Evolutionary conservation across 2,329 filamentous ascomycete genomes (phyloP).

Genomic region (Macrophomina tecta): DNA sequence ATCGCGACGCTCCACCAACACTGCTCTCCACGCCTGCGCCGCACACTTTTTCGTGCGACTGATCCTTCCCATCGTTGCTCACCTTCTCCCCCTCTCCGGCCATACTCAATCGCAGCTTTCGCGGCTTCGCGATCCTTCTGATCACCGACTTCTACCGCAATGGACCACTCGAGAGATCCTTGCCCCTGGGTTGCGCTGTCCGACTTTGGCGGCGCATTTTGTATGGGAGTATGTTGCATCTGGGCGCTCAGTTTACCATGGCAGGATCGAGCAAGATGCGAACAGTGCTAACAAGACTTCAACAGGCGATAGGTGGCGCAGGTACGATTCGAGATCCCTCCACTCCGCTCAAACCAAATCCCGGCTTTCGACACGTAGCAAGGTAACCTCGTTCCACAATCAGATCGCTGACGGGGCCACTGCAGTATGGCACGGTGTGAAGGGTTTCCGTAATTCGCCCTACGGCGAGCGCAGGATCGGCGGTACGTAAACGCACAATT

Average conservation of each 20-base stretch:
- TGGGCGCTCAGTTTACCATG: neutral
- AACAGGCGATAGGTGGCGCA: constrained; percentile 50
- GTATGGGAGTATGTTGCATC: constrained; percentile 79
- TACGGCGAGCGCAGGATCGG: constrained; percentile 96
- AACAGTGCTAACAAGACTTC: constrained; percentile 22
- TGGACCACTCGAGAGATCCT: constrained; percentile 97
- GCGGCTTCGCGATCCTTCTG: neutral
- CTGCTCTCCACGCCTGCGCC: neutral
- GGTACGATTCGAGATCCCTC: constrained; percentile 30
- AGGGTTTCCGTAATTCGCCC: constrained; percentile 70
- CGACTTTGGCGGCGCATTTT: constrained; percentile 96
- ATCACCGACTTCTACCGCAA: constrained; percentile 44
- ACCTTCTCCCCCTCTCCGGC: neutral
- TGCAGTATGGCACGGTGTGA: constrained; percentile 95
- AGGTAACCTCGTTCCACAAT: constrained; percentile 23
- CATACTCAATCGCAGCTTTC: constrained; percentile 15
- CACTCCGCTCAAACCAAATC: constrained; percentile 15
- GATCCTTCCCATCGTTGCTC: neutral
- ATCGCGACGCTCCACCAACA: constrained; percentile 15
- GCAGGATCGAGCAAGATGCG: neutral
- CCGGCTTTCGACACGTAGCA: constrained; percentile 31
- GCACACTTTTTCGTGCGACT: neutral
- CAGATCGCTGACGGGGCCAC: constrained; percentile 38
- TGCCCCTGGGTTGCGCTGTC: constrained; percentile 96
- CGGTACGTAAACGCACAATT: constrained; percentile 47